These are phyloP conservation scores for Cucumis sativus DNA, from an alignment of 306 rosid genomes.

Conservation along the genomic window DNA sequence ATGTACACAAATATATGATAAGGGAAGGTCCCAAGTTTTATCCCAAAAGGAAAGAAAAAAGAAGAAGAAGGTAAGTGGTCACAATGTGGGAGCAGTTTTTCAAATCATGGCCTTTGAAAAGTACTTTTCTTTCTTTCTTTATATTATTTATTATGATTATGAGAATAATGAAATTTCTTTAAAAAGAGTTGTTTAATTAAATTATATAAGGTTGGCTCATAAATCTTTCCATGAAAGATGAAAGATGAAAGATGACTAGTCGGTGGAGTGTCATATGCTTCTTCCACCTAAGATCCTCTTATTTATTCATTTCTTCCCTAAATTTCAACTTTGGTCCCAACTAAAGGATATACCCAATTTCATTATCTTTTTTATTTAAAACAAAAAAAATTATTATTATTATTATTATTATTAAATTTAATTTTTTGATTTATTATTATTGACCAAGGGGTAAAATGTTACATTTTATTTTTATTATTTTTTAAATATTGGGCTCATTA, in stretches of 20 bases:
- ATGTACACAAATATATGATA: too few species aligned
- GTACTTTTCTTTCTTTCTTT: background rate
- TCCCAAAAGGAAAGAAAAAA: background rate
- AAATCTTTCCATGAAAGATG: background rate
- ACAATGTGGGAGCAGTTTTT: background rate
- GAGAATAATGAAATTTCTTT: background rate
- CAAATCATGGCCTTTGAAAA: slow-evolving; percentile 2
- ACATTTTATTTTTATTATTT: too few species aligned
- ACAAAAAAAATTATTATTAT: too few species aligned
- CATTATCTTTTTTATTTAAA: too few species aligned
- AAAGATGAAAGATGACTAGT: background rate
- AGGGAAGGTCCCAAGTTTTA: background rate
- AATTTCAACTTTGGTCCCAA: background rate
- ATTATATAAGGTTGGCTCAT: background rate
- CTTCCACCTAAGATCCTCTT: background rate
- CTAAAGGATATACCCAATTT: background rate
- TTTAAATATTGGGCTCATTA: too few species aligned
- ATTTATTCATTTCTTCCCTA: background rate
- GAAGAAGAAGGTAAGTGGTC: background rate
- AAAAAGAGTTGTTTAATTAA: too few species aligned
- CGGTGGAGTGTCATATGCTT: slow-evolving; percentile 1
- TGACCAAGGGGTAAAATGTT: too few species aligned
- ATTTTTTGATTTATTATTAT: too few species aligned
- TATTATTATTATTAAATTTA: too few species aligned
- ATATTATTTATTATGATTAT: background rate